Evolutionary conservation across 257 asterid genomes (phyloP), one percentile per base, ranked within the genome.

Genomic region (Cynanchum wilfordii): DNA sequence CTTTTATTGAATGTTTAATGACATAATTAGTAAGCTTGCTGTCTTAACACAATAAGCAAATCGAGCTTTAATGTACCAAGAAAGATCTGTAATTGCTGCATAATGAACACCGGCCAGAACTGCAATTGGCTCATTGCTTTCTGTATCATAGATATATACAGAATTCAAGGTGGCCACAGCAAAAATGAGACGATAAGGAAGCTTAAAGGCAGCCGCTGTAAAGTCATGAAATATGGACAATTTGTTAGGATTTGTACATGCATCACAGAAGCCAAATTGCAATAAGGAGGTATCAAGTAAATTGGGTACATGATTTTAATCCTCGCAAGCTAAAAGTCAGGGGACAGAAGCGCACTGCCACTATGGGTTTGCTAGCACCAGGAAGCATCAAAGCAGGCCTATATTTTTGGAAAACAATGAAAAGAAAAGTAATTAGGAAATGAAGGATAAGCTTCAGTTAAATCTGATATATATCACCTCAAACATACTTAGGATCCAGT

Each of bases 371-470:
- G 89, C 91, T 95, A 29, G 99, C 95, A 76, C 98, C 95, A 40
- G 99, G 98, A 67, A 95, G 97, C 92, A 95, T 87, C 76, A 95
- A 87, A 44, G 99, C 96, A 63, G 99, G 99, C 83, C 99, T 95
- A 86, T 54, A 73, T 13, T 73, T 33, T 69, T 65, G 56, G 74
- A 78, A 79, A 77, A 42, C 1, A 42, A 8, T 42, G 63, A 67
- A 70, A 68, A 77, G 11, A 68, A 74, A 75, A n/a, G 10, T 9
- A 74, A 42, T 68, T 45, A 20, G 52, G 24, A 40, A 74, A 54
- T 1, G 33, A 74, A 44, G 66, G 58, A 25, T 24, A 51, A 8
- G 15, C 51, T 42, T 42, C 8, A 3, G 10, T n/a, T 33, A 19
- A 71, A 42, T n/a, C 10, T 24, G 17, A 57, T 57, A 0, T 57